phyloP scores from a whole-genome alignment of 148 eudicot species.

The Rheum nobile region DNA sequence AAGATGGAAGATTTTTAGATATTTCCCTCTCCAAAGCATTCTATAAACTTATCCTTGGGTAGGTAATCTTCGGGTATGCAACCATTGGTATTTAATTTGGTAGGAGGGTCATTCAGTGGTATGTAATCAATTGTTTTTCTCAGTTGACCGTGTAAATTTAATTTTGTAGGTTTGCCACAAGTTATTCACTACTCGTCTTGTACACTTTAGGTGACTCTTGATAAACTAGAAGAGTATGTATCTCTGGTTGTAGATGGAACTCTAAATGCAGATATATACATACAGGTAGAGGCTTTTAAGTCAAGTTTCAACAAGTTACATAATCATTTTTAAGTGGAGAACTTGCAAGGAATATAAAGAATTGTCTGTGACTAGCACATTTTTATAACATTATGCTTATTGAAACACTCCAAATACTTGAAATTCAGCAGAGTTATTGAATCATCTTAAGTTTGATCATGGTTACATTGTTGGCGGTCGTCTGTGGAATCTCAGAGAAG shows the following conservation, averaged over 20 bases:
- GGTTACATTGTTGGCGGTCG: constrained; percentile 92
- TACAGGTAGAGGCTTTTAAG: constrained; percentile 91
- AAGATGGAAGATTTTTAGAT: constrained; percentile 92
- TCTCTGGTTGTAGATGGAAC: constrained; percentile 74
- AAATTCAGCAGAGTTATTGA: constrained; percentile 42
- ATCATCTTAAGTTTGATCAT: constrained; percentile 89
- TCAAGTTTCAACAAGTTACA: constrained; percentile 80
- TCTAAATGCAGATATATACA: constrained; percentile 52
- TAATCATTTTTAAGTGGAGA: not conserved
- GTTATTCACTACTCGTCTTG: not conserved
- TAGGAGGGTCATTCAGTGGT: constrained; percentile 48
- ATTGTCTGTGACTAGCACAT: not conserved
- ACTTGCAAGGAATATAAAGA: not conserved
- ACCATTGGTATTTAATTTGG: too few relatives aligned
- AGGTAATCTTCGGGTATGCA: too few relatives aligned
- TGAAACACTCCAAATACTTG: not conserved
- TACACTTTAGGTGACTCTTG: constrained; percentile 39
- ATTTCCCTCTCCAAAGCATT: constrained; percentile 83
- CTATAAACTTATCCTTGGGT: constrained; percentile 78
- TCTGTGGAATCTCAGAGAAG: too few relatives aligned
- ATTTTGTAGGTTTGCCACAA: not conserved
- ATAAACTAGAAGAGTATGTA: constrained; percentile 71
- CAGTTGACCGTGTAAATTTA: not conserved
- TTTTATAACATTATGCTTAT: not conserved
- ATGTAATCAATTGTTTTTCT: constrained; percentile 17